These are phyloP conservation scores for Blastobotrys terrestris DNA, from an alignment of 805 yeast species.

Conservation along the genomic window DNA sequence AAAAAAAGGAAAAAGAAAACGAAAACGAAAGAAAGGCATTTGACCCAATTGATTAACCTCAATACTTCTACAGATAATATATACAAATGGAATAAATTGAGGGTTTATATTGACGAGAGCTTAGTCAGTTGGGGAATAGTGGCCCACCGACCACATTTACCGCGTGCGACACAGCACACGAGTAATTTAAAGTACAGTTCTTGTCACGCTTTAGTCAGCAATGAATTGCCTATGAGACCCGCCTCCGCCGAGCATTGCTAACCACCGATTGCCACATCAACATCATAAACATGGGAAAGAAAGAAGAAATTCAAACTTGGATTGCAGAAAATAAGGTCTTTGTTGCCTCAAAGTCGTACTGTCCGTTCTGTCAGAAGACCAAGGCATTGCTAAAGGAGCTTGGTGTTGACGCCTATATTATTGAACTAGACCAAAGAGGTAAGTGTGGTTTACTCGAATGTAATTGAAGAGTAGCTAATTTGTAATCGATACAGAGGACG, in stretches of 20 bases:
- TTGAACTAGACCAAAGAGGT: slow-evolving; percentile 43
- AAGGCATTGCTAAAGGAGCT: slow-evolving; percentile 37
- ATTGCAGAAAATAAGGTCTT: slow-evolving; percentile 19
- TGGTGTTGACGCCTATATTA: slow-evolving; percentile 37
- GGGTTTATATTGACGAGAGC: too few species aligned
- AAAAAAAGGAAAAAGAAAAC: too few species aligned
- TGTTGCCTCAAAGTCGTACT: slow-evolving; percentile 74
- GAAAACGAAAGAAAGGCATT: too few species aligned
- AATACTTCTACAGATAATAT: too few species aligned
- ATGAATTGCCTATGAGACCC: not conserved
- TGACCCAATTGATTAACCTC: too few species aligned
- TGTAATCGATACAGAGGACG: slow-evolving; percentile 43
- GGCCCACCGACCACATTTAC: too few species aligned
- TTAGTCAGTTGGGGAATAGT: too few species aligned
- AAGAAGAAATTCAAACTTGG: slow-evolving; percentile 6
- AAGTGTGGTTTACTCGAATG: not conserved
- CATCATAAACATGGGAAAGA: not conserved
- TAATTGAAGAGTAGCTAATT: not conserved
- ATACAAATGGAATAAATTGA: too few species aligned
- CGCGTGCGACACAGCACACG: too few species aligned
- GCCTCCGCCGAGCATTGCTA: not conserved
- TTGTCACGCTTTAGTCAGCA: not conserved
- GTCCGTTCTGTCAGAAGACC: slow-evolving; percentile 50
- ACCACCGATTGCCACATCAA: not conserved
- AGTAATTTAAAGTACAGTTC: too few species aligned